Percentiles rank a stretch among this genome's conserved stretches.
phyloP scores from a whole-genome alignment of 1,284 basidiomycete species.

The Schizopora paradoxa region DNA sequence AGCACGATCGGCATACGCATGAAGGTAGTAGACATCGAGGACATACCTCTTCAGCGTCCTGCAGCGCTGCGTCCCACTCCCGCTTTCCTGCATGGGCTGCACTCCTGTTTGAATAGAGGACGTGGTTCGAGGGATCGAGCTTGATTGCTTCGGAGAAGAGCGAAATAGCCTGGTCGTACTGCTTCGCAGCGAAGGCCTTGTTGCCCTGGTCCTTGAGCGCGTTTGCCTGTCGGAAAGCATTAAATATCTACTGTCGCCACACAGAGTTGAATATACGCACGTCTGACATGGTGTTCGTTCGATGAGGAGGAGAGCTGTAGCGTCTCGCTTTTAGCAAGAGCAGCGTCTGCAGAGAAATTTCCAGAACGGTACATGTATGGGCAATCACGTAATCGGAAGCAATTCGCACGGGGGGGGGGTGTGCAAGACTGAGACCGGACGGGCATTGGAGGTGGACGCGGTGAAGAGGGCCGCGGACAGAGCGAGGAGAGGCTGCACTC shows the following conservation, averaged over 20 bases:
- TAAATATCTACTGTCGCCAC: background rate
- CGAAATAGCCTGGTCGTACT: conserved; percentile 86
- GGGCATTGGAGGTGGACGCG: no score
- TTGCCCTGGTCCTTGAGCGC: conserved; percentile 91
- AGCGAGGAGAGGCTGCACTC: no score
- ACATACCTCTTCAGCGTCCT: conserved; percentile 86
- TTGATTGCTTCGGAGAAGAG: conserved; percentile 86
- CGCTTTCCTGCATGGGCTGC: conserved; percentile 85
- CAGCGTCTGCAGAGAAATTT: no score
- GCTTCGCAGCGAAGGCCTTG: conserved; percentile 92
- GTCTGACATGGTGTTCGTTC: conserved; percentile 14
- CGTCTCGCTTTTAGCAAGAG: no score
- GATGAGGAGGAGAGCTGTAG: background rate
- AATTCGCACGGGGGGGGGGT: no score
- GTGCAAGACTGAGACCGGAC: no score
- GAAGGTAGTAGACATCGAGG: conserved; percentile 9
- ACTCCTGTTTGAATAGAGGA: conserved; percentile 91
- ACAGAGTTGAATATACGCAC: background rate
- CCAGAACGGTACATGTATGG: background rate
- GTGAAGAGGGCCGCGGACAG: no score
- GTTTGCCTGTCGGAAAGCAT: conserved; percentile 21
- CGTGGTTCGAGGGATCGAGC: conserved; percentile 79
- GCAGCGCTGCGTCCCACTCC: conserved; percentile 72
- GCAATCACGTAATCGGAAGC: no score
- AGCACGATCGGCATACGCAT: conserved; percentile 1